Evolutionary conservation across 2,329 filamentous ascomycete species (phyloP), one percentile per base, ranked within the genome.

Genomic region (Ceratocystis ficicola): DNA sequence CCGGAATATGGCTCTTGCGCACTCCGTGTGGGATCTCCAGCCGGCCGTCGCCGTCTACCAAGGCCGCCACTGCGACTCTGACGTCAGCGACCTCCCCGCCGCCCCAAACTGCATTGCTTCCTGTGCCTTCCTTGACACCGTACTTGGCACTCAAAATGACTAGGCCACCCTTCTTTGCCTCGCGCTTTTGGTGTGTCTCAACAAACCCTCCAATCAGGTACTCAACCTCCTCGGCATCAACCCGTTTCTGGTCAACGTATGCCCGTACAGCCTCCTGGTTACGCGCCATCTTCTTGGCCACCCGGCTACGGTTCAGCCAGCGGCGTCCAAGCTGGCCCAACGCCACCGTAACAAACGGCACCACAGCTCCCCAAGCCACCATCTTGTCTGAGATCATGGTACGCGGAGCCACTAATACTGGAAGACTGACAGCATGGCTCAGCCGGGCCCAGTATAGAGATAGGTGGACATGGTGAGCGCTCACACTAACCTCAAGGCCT

Each of bases 61-160:
- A 70, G n/a, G 78, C 77, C 17, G 77, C 76, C 32, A 81, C 69
- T 2, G 78, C 77, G 12, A 80, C 73, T 2, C 78, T 81, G 20
- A 81, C 79, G 67, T 82, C 79, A 28, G 78, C 78, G 12, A 80
- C 77, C 69, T 79, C 77, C 52, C 77, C 76, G 15, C 72, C 72
- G n/a, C 72, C 71, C 70, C 74, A 74, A 15, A 69, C 69, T n/a
- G 69, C 69, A 1, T 61, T 44, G 50, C 22, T 44, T 4, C 62
- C 62, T 3, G 52, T n/a, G 10, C 63, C 63, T 10, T 71, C 70
- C 28, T 71, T 71, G 17, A 78, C 74, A 25, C 79, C 79, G 67
- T 78, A 81, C 69, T 77, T 80, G 65, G 79, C 80, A 66, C 75
- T 77, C 63, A 79, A 66, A n/a, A 82, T 76, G 12, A 80, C 76